These are phyloP conservation scores for Haemoproteus tartakovskyi DNA, from an alignment of 169 alveolate genomes.

Conservation along the genomic window DNA sequence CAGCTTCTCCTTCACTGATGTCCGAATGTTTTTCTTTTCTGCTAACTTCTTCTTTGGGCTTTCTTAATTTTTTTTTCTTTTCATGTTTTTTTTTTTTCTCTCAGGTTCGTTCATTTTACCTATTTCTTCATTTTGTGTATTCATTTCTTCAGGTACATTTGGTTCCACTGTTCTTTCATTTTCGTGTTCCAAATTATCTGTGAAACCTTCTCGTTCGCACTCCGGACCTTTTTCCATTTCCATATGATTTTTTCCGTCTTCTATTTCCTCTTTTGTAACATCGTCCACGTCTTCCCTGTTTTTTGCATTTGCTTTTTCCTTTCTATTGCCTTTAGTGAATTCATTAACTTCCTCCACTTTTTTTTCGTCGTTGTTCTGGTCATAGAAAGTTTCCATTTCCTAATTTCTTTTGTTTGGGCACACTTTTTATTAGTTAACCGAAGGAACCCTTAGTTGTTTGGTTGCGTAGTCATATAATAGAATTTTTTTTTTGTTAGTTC, in stretches of 20 bases:
- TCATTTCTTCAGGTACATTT: too few species aligned
- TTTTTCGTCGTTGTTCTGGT: background rate
- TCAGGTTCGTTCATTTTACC: too few species aligned
- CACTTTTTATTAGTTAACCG: too few species aligned
- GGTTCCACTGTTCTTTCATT: background rate
- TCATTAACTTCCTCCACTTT: background rate
- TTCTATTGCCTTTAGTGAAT: too few species aligned
- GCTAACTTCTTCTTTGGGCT: background rate
- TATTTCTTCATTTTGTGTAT: too few species aligned
- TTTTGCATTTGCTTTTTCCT: background rate
- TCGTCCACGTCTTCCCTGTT: background rate
- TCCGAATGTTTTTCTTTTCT: background rate
- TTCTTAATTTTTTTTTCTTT: conserved; percentile 7
- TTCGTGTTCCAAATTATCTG: background rate
- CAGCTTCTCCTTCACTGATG: background rate
- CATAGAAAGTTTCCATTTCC: too few species aligned
- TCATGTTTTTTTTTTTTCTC: background rate
- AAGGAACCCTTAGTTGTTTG: too few species aligned
- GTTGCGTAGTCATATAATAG: too few species aligned
- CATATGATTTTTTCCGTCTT: background rate
- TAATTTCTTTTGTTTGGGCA: too few species aligned
- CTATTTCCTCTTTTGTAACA: background rate
- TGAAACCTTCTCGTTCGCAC: background rate
- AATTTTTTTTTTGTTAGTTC: too few species aligned
- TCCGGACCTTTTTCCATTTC: background rate